These are phyloP conservation scores for Pythium phragmiticola DNA, from an alignment of 352 stramenopile species.

Conservation along the genomic window DNA sequence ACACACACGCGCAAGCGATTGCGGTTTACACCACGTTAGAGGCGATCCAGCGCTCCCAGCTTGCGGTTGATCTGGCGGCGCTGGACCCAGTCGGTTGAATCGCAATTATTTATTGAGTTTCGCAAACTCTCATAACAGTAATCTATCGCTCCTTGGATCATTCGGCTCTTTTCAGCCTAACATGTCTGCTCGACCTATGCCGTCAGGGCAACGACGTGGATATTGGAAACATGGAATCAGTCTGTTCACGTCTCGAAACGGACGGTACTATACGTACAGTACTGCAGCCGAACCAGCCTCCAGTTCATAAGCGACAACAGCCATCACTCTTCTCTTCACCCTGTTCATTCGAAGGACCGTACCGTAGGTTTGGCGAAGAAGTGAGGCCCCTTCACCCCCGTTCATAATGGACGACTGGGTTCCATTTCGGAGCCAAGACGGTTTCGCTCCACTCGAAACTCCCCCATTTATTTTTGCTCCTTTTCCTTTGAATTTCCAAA, in stretches of 20 bases:
- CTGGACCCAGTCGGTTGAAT: slow-evolving; percentile 13
- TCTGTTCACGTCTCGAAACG: too few relatives aligned
- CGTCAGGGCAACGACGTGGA: too few relatives aligned
- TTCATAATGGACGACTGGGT: background rate
- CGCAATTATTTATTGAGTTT: slow-evolving; percentile 30
- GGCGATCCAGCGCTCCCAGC: background rate
- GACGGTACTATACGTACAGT: background rate
- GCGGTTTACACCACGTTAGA: slow-evolving; percentile 6
- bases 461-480: too few relatives aligned
- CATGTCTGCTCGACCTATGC: too few relatives aligned
- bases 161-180: background rate
- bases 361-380: slow-evolving; percentile 7
- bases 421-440: background rate
- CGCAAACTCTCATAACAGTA: slow-evolving; percentile 17
- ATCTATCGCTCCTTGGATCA: slow-evolving; percentile 23
- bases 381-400: background rate
- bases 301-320: background rate
- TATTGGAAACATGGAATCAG: too few relatives aligned
- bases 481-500: background rate
- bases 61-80: background rate
- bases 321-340: slow-evolving; percentile 3
- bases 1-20: slow-evolving; percentile 1
- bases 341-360: background rate
- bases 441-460: too few relatives aligned
- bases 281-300: background rate